Percentiles rank a stretch among this genome's conserved stretches.
phyloP scores from a whole-genome alignment of 768 basidiomycete species.

The Kwoniella mangroviensis region DNA sequence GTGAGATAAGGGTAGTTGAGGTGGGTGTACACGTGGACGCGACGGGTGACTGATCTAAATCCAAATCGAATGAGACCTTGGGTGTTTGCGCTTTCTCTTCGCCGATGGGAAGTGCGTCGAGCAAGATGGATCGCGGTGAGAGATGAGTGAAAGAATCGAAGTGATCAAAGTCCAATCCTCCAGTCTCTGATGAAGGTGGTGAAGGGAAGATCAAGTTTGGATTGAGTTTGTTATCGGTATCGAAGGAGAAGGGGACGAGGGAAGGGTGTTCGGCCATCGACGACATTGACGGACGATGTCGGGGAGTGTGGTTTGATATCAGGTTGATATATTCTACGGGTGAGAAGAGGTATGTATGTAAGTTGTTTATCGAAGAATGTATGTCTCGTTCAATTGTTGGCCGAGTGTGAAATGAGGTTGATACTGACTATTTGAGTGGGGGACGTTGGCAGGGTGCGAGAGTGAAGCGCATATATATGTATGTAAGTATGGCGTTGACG shows the following conservation, averaged over 20 bases:
- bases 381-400: too few relatives aligned
- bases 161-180: slow-evolving; percentile 13
- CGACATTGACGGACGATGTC: slow-evolving; percentile 19
- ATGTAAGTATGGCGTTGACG: neutral
- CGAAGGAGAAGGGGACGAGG: slow-evolving; percentile 17
- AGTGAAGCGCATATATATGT: neutral
- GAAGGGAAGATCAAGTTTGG: slow-evolving; percentile 18
- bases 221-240: slow-evolving; percentile 13
- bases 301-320: neutral
- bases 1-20: slow-evolving; percentile 23
- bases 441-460: too few relatives aligned
- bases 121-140: slow-evolving; percentile 7
- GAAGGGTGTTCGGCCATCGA: slow-evolving; percentile 3
- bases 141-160: slow-evolving; percentile 15
- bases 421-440: too few relatives aligned
- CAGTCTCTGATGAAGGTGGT: slow-evolving; percentile 18
- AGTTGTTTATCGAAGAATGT: too few relatives aligned
- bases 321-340: neutral
- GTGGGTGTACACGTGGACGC: slow-evolving; percentile 19
- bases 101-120: slow-evolving; percentile 12
- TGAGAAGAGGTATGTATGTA: too few relatives aligned
- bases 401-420: too few relatives aligned
- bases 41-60: slow-evolving; percentile 18
- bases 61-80: slow-evolving; percentile 3
- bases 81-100: slow-evolving; percentile 10